Evolutionary conservation across 2,329 filamentous ascomycete species (phyloP).

Genomic region (Fusarium sp.): DNA sequence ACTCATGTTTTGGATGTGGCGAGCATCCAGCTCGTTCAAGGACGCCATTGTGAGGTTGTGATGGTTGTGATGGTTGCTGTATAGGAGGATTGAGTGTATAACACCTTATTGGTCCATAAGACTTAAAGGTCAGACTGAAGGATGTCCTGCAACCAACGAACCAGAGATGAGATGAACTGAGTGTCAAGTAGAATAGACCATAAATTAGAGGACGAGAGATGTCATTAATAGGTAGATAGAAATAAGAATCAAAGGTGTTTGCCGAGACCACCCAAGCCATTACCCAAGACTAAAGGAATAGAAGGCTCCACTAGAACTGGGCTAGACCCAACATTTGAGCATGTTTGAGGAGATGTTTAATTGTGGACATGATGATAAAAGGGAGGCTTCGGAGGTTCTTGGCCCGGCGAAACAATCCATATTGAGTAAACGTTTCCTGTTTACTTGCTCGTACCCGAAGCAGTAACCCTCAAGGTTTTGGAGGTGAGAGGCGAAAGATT

Average conservation of each 20-base stretch:
- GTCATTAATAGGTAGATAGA: constrained; percentile 34
- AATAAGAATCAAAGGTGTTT: constrained; percentile 39
- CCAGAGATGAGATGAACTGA: constrained; percentile 12
- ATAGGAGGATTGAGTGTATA: background rate
- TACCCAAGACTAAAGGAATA: background rate
- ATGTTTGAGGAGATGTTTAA: constrained; percentile 27
- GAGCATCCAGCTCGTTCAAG: constrained; percentile 41
- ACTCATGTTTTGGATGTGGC: constrained; percentile 58
- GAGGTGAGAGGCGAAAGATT: constrained; percentile 3
- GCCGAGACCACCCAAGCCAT: background rate
- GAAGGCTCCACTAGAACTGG: constrained; percentile 24
- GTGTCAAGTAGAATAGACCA: background rate
- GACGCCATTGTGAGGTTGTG: constrained; percentile 31
- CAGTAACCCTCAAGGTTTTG: background rate
- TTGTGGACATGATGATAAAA: constrained; percentile 14
- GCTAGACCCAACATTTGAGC: constrained; percentile 18
- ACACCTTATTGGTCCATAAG: background rate
- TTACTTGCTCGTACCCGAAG: constrained; percentile 38
- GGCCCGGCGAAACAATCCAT: constrained; percentile 39
- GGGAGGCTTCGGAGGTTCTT: constrained; percentile 7
- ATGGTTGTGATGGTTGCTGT: background rate
- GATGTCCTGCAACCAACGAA: constrained; percentile 10
- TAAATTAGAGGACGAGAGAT: constrained; percentile 31
- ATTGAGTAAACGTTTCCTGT: constrained; percentile 37
- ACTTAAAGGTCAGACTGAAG: background rate